Conservation (phyloP, 2,329 filamentous ascomycete genomes). For the Huntiella bhutanensis region DNA sequence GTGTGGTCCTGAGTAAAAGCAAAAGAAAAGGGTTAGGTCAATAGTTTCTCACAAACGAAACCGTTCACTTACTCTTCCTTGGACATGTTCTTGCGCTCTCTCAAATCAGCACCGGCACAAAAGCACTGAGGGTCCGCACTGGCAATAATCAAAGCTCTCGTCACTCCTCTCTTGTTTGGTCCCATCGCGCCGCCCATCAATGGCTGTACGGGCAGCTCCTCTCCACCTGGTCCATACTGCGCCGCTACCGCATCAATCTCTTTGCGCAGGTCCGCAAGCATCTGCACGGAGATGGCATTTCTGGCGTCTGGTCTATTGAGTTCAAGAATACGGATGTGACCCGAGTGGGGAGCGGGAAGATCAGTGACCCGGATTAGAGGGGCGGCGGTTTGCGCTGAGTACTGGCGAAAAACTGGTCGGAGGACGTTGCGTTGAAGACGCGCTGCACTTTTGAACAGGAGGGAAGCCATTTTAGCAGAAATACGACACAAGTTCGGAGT, state of each 20-base stretch:
- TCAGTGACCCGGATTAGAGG: constrained; percentile 51
- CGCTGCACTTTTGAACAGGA: too few species aligned
- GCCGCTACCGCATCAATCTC: constrained; percentile 54
- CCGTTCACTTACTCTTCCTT: constrained; percentile 47
- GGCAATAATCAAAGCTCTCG: constrained; percentile 64
- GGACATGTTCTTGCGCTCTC: constrained; percentile 63
- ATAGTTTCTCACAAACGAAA: not conserved
- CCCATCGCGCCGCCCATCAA: constrained; percentile 28
- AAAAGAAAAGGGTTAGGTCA: not conserved
- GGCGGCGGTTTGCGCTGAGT: constrained; percentile 26
- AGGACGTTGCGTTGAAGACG: constrained; percentile 1
- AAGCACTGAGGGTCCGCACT: constrained; percentile 76
- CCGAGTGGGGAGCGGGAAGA: constrained; percentile 58
- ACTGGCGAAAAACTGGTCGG: constrained; percentile 16
- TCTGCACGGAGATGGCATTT: constrained; percentile 71
- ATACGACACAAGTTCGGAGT: too few species aligned
- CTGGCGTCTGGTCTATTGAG: constrained; percentile 70
- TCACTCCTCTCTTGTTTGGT: constrained; percentile 33
- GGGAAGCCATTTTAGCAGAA: too few species aligned
- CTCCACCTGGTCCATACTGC: constrained; percentile 41
- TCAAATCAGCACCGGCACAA: constrained; percentile 87
- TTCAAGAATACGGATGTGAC: constrained; percentile 73
- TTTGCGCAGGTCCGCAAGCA: constrained; percentile 52
- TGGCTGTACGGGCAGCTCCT: constrained; percentile 26
- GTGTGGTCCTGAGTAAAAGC: constrained; percentile 39